Base-by-base conservation (phyloP, 768 basidiomycete genomes). In the Lactifluus pinguis region DNA sequence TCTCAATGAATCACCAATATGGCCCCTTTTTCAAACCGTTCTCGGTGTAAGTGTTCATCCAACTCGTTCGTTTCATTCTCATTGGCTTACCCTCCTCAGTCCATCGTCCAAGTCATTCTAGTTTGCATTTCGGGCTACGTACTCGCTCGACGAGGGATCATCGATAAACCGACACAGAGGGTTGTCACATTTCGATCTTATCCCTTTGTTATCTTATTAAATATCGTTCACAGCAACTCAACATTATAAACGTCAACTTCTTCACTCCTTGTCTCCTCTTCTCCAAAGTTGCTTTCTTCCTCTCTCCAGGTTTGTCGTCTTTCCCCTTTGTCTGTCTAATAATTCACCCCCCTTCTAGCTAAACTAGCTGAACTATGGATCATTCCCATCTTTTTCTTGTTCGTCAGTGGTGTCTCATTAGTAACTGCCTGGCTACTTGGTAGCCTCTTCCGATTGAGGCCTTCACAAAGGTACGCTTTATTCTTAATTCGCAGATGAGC, bases 231-330 rank as follows among this genome's bases (percentile, higher is more conserved):
- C 68, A 89, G 88, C 81, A 84, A 80, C 75, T 92, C 19, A 92
- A 92, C 68, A 78, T 81, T 21, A 74, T 95, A 55, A 95, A 95
- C 71, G 84, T 95, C 25, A 88, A 88, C 0, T 81, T 98, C 36
- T 97, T 98, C 75, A 92, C 89, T 0, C 89, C 90, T 0, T 86
- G 88, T 0, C 81, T 95, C 6, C 76, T 95, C 36, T 95, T 95
- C 74, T 93, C 90, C 13, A 98, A 97, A 75, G 93, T 98, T 21
- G 95, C 95, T 0, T 95, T 95, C 75, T 91, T 88, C 70, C 62
- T 74, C 10, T 71, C 73, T n/a, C 93, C 95, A 70, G 82, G 88
- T 82, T 65, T 38, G 78, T 68, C 4, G 13, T 19, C 17, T 9
- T 42, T 15, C 15, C 2, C 9, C n/a, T 19, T 36, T 0, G 13